Base-by-base conservation (phyloP, 495 filamentous ascomycete genomes). In the Talaromyces proteolyticus region DNA sequence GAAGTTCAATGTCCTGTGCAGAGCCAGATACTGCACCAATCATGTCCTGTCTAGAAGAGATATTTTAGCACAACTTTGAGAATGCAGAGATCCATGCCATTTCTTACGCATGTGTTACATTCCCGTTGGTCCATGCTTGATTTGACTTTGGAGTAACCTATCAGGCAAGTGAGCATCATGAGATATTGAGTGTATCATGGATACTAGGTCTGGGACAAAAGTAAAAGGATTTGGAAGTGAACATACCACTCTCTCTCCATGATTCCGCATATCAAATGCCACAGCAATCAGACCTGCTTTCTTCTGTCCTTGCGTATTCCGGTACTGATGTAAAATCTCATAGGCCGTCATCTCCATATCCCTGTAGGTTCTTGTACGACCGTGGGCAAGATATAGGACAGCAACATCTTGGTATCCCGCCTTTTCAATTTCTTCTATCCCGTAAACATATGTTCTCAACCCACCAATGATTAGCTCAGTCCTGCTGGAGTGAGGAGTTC, bases 231-330 rank as follows among this genome's bases (percentile, higher is more conserved):
- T n/a, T n/a, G n/a, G n/a, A n/a, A n/a, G n/a, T 8, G 0, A 19
- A 23, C 10, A 40, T 41, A 49, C 47, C 47, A 24, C 40, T 23
- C 47, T 41, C 47, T 49, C 47, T 7, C 47, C 47, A 25, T 49
- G 47, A 41, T 49, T 49, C 20, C 47, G 8, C 47, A 36, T 36
- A 49, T 49, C 47, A 14, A 49, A 22, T 8, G 25, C 14, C 20
- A 49, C 47, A 4, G 34, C 47, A 49, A 49, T 41, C 47, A 49
- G 25, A 10, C 47, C 47, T n/a, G 47, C 47, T n/a, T n/a, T 26
- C 12, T 25, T 49, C 6, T 11, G 29, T 8, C 17, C 20, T 6
- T 12, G 4, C 20, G 37, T 36, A 26, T 17, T 25, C 24, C 47
- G 29, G 6, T 37, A 29, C 47, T 41, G 47, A 41, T 41, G 20